Conservation (phyloP, 2,329 filamentous ascomycete species). For the Fusarium secorum region DNA sequence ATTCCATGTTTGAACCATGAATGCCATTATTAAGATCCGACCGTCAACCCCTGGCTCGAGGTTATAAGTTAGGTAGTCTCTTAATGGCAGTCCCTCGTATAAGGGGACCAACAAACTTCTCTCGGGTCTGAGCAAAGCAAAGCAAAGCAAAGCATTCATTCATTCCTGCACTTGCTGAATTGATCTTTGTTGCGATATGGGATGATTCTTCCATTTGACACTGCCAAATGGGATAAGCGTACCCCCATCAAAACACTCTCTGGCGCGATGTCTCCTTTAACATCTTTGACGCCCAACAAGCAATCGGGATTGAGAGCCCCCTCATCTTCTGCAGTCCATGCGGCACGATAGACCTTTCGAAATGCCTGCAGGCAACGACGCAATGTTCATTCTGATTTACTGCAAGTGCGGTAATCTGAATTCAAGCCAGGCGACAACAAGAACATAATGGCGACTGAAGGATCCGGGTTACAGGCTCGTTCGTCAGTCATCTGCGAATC, state of each 20-base stretch:
- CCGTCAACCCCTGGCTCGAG: background rate
- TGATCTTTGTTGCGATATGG: background rate
- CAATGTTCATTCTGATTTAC: background rate
- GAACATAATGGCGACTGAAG: background rate
- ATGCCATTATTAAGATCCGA: background rate
- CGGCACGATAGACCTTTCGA: background rate
- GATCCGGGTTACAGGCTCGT: background rate
- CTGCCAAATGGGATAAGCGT: background rate
- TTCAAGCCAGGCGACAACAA: background rate
- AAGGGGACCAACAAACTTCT: background rate
- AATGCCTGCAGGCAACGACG: background rate
- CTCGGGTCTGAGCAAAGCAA: background rate
- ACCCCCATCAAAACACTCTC: background rate
- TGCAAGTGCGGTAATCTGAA: background rate
- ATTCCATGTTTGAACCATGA: background rate
- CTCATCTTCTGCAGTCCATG: background rate
- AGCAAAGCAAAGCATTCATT: background rate
- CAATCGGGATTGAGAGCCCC: background rate
- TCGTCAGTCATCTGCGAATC: background rate
- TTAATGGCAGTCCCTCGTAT: background rate
- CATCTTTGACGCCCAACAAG: background rate
- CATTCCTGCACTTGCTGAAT: background rate
- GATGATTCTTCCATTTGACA: background rate
- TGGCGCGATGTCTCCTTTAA: background rate
- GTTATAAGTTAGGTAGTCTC: background rate